A percentile compares a stretch with the other conserved stretches of the same genome.
These are phyloP conservation scores for Boletellus deceptivus DNA, from an alignment of 1,284 basidiomycete species.

Conservation along the genomic window DNA sequence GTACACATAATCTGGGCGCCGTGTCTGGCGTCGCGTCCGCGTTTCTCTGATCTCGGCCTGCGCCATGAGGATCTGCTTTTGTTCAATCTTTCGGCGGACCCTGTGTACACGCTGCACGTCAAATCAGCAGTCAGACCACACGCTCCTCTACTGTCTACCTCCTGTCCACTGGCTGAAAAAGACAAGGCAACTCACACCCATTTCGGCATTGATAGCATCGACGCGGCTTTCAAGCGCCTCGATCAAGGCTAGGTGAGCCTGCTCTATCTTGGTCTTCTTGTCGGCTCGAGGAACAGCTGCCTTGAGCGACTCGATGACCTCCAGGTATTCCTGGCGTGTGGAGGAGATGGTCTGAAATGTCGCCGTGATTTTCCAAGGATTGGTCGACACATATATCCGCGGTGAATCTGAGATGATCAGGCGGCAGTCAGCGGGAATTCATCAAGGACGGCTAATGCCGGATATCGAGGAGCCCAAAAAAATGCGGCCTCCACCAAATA, in stretches of 20 bases:
- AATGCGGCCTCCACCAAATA: constrained; percentile 57
- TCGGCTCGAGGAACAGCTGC: constrained; percentile 46
- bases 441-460: constrained; percentile 39
- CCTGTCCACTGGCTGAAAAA: constrained; percentile 11
- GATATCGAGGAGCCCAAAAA: constrained; percentile 38
- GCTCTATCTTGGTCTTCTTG: constrained; percentile 54
- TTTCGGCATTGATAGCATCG: constrained; percentile 63
- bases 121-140: constrained; percentile 27
- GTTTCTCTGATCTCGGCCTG: constrained; percentile 76
- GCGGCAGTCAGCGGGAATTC: constrained; percentile 35
- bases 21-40: constrained; percentile 65
- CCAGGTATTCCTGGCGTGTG: constrained; percentile 67
- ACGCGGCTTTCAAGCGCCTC: constrained; percentile 58
- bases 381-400: constrained; percentile 74
- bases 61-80: constrained; percentile 59
- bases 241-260: constrained; percentile 59
- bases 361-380: constrained; percentile 81
- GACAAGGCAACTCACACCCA: constrained; percentile 52
- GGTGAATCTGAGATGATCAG: constrained; percentile 63
- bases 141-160: constrained; percentile 13
- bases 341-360: constrained; percentile 68
- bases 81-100: constrained; percentile 64
- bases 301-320: constrained; percentile 59
- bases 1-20: constrained; percentile 76
- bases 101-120: constrained; percentile 61